Base-by-base conservation (phyloP, 768 basidiomycete genomes). In the Lentinula lateritia region DNA sequence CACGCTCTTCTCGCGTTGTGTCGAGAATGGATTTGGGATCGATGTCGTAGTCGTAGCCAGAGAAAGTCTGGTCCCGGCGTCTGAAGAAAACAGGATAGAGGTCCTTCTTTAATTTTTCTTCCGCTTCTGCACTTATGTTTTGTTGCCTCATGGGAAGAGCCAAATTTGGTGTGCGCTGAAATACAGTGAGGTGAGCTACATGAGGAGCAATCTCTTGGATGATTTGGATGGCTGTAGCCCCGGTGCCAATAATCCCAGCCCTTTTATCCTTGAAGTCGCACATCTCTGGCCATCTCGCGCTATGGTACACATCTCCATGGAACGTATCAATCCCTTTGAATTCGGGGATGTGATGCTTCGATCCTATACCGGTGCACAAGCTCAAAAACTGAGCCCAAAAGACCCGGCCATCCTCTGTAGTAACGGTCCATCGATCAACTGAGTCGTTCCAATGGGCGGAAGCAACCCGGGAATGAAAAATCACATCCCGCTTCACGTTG, bases 171-270 rank as follows among this genome's bases (percentile, higher is more conserved):
- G 39, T 59, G 48, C 63, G 63, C 20, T 66, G 63, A 57, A 64
- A 66, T 10, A 66, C 57, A 8, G 65, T 64, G 45, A 66, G 63
- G 23, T 64, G 63, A 2, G 12, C 35, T 5, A 50, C 60, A 12
- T 39, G 38, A 8, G 50, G 12, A n/a, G 60, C 58, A 12, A 55
- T 48, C 34, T 45, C 56, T 50, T 66, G 65, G n/a, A 64, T 64
- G 15, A 66, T 18, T n/a, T 55, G 53, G 9, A 55, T n/a, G 10
- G 34, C 53, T 12, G 23, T 38, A 20, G 52, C 52, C 6, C 60
- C 60, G 4, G 60, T 61, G 12, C 60, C 60, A 15, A 61, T 61
- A 3, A 61, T 23, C 0, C 60, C 60, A 5, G 45, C 60, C 15
- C 41, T 23, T 41, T 61, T 61, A 13, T 52, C 60, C 18, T 45